phyloP scores from a whole-genome alignment of 345 rosid genomes.

The Eucalyptus curtisii region DNA sequence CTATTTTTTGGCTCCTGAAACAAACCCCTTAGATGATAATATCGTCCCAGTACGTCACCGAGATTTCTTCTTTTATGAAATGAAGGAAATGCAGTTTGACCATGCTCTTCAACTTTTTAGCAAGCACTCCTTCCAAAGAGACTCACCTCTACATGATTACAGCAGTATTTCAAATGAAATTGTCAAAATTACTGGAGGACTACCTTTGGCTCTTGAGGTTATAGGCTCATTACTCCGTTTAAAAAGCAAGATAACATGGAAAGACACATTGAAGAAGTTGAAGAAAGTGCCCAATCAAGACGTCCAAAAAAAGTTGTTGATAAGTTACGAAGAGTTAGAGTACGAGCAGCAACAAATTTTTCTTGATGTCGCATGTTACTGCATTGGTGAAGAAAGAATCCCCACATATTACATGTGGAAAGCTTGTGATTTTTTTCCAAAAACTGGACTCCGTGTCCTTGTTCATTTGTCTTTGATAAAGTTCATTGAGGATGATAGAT shows the following conservation, averaged over 20 bases:
- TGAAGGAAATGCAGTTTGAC: background rate
- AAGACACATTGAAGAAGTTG: background rate
- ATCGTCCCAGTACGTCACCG: fast-evolving
- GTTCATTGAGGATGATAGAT: background rate
- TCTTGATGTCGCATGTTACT: background rate
- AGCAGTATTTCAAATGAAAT: background rate
- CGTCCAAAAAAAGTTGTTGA: background rate
- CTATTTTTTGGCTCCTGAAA: too few species aligned
- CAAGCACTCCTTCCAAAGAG: background rate
- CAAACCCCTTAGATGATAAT: too few species aligned
- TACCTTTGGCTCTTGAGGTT: background rate
- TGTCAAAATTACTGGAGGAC: background rate
- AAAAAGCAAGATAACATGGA: background rate
- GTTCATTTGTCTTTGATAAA: background rate
- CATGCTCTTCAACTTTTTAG: background rate
- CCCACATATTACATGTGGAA: background rate
- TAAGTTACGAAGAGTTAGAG: background rate
- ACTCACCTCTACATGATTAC: background rate
- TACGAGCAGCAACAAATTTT: background rate
- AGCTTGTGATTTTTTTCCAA: background rate
- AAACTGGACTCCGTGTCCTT: background rate
- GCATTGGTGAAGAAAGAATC: background rate
- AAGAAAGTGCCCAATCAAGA: background rate
- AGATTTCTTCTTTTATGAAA: background rate
- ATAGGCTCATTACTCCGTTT: background rate